Evolutionary conservation across 1,139 yeast genomes (phyloP), one percentile per base, ranked within the genome.

Genomic region (Blastobotrys illinoisensis): DNA sequence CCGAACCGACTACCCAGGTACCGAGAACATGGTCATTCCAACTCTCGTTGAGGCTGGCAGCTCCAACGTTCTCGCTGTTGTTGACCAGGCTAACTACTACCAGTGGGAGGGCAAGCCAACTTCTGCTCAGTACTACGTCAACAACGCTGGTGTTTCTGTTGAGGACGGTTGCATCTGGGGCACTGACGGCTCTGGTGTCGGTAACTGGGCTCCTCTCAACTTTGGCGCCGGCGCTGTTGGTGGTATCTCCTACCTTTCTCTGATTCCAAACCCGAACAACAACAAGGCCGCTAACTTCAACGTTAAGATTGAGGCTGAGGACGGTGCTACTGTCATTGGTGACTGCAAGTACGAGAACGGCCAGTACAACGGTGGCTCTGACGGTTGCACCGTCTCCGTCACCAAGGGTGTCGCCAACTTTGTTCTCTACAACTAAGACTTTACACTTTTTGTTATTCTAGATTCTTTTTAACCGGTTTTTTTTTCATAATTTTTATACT

Each of bases 1-100:
- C 80, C 86, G 97, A 79, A 93, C 99, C 59, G 98, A 93, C 74
- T 93, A 93, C 81, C 99, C 98, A 67, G 98, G 98, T 77, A 86
- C 97, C 60, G 99, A 93, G 79, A 90, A 89, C 80, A 93, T 93
- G 98, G 91, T 84, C 65, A 80, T 91, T 60, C 98, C 98, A 70
- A 91, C 97, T 59, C 75, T 82, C 57, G 87, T 91, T 54, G 72
- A 72, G 46, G 88, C 86, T 59, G 96, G 96, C 64, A 69, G 76
- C 46, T 64, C 79, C 46, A 75, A 79, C 65, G 85, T 87, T 52
- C 78, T 88, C 65, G 79, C 96, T 53, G 95, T 86, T 62, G 96
- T 90, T 62, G 81, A 90, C 71, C 83, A 84, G 71, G 82, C 74
- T 67, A 68, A 76, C 59, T 91, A 91, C 82, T 93, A 82, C 82